Evolutionary conservation across 2,329 filamentous ascomycete species (phyloP).

Genomic region (Leptographium flavum): DNA sequence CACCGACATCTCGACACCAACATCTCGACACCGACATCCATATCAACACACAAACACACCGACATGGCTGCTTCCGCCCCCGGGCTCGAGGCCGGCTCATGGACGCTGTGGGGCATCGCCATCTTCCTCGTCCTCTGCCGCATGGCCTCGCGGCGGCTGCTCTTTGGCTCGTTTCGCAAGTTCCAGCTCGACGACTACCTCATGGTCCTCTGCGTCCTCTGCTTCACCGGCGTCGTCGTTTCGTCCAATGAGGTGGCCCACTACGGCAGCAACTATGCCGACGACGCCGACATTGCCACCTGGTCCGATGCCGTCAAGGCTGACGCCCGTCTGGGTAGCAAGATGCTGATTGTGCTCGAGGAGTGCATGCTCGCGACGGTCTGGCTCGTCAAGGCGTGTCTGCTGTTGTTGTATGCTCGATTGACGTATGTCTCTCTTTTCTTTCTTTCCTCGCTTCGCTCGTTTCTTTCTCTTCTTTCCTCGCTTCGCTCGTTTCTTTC

Average conservation of each 20-base stretch:
- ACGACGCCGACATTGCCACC: conserved; percentile 19
- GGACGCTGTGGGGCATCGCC: conserved; percentile 12
- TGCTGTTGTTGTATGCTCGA: conserved; percentile 36
- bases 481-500: neutral
- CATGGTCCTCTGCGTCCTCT: conserved; percentile 34
- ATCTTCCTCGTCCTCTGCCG: conserved; percentile 8
- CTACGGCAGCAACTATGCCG: conserved; percentile 30
- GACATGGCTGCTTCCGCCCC: neutral
- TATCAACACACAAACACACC: too few species aligned
- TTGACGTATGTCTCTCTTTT: conserved; percentile 26
- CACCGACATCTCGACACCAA: too few species aligned
- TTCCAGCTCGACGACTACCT: conserved; percentile 44
- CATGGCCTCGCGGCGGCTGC: conserved; percentile 18
- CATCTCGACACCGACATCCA: too few species aligned
- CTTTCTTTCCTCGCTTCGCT: neutral
- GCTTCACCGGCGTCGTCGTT: conserved; percentile 27
- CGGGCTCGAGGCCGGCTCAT: conserved; percentile 8
- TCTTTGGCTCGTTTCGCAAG: conserved; percentile 27
- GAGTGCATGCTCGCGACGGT: conserved; percentile 34
- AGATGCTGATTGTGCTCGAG: conserved; percentile 37
- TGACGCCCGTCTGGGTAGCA: too few species aligned
- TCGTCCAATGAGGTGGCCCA: conserved; percentile 26
- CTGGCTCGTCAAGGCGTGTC: conserved; percentile 38
- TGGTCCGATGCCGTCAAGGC: conserved; percentile 32
- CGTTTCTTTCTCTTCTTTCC: neutral